phyloP scores from a whole-genome alignment of 495 filamentous ascomycete species.

The Penicillium mononematosum region DNA sequence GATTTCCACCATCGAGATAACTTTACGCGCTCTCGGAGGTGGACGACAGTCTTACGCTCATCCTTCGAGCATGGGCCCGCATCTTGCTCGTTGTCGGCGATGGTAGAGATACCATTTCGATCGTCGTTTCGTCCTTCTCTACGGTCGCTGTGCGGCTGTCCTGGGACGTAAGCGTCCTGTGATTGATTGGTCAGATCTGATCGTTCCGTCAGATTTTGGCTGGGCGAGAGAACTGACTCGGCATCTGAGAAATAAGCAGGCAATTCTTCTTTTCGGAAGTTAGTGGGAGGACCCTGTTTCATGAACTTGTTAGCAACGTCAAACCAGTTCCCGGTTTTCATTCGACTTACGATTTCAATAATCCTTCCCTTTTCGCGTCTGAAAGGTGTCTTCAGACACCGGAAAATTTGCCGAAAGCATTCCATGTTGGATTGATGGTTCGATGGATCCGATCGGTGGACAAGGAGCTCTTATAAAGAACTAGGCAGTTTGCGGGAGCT shows the following conservation, averaged over 20 bases:
- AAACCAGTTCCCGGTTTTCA: not conserved
- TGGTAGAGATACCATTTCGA: conserved; percentile 28
- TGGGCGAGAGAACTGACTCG: conserved; percentile 40
- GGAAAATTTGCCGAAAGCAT: conserved; percentile 42
- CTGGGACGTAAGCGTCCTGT: conserved; percentile 42
- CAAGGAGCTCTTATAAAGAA: conserved; percentile 17
- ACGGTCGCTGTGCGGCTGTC: conserved; percentile 32
- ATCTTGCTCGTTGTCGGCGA: conserved; percentile 35
- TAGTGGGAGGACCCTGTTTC: conserved; percentile 42
- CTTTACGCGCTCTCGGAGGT: conserved; percentile 25
- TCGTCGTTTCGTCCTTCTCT: conserved; percentile 34
- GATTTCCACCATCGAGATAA: conserved; percentile 17
- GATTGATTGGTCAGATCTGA: conserved; percentile 33
- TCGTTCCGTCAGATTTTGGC: conserved; percentile 19
- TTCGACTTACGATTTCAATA: conserved; percentile 42
- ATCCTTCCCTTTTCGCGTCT: conserved; percentile 27
- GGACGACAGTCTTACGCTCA: conserved; percentile 33
- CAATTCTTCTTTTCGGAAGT: conserved; percentile 48
- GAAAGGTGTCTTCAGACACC: conserved; percentile 40
- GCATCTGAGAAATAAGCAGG: conserved; percentile 44
- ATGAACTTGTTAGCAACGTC: conserved; percentile 8
- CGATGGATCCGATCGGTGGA: not conserved
- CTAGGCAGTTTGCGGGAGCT: not conserved
- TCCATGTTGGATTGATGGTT: conserved; percentile 28
- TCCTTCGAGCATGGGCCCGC: conserved; percentile 33